Conservation (phyloP, 768 basidiomycete species). For the Tricholoma furcatifolium region DNA sequence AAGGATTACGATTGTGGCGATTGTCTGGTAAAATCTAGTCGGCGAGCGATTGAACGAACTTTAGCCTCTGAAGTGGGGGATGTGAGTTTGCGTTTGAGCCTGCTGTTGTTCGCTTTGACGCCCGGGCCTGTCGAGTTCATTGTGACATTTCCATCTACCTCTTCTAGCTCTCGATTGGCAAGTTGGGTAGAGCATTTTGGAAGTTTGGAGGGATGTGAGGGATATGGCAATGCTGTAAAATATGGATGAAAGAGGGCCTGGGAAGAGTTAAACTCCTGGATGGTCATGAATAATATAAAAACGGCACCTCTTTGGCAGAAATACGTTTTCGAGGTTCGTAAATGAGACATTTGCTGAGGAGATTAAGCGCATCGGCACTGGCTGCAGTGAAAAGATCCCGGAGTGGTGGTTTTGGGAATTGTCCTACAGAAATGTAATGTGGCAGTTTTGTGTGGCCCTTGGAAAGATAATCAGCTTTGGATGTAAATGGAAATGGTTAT, state of each 20-base stretch:
- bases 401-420: conserved; percentile 80
- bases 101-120: conserved; percentile 53
- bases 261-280: neutral
- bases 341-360: conserved; percentile 74
- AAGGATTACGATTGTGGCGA: conserved; percentile 30
- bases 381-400: conserved; percentile 91
- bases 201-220: conserved; percentile 84
- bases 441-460: conserved; percentile 91
- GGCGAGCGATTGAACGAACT: conserved; percentile 62
- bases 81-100: conserved; percentile 69
- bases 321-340: conserved; percentile 88
- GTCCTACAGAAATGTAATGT: conserved; percentile 84
- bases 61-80: conserved; percentile 52
- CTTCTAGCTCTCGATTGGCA: conserved; percentile 61
- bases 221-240: conserved; percentile 83
- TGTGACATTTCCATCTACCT: conserved; percentile 74
- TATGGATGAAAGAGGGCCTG: conserved; percentile 88
- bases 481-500: neutral
- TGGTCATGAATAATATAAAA: neutral
- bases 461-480: neutral
- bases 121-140: conserved; percentile 46
- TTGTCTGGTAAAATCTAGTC: conserved; percentile 67
- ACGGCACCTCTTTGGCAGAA: conserved; percentile 66
- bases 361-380: conserved; percentile 78
- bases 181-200: conserved; percentile 65